A percentile compares a stretch with the other conserved stretches of the same genome.
phyloP scores from a whole-genome alignment of 2,329 filamentous ascomycete genomes.

The Tolypocladium album region DNA sequence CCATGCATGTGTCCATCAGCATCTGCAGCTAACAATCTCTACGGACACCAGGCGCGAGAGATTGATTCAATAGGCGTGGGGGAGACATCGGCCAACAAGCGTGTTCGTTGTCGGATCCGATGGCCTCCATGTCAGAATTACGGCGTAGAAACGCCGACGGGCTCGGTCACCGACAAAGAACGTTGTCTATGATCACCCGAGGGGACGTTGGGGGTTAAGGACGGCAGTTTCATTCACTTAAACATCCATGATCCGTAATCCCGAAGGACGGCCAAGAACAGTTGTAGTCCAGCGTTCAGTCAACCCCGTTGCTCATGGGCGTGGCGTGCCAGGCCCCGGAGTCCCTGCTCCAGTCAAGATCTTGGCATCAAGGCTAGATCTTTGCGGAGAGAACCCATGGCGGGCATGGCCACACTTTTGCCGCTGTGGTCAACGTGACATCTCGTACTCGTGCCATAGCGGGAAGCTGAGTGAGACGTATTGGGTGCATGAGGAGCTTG shows the following conservation, averaged over 20 bases:
- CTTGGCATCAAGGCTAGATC: not conserved
- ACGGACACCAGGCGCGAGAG: not conserved
- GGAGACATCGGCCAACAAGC: not conserved
- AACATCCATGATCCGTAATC: too few species aligned
- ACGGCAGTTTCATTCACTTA: not conserved
- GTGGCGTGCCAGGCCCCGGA: not conserved
- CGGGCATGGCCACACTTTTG: not conserved
- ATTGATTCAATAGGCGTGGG: too few species aligned
- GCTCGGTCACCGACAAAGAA: not conserved
- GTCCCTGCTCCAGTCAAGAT: not conserved
- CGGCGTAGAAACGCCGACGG: not conserved
- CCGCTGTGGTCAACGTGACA: not conserved
- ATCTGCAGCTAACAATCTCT: not conserved
- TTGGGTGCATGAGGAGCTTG: not conserved
- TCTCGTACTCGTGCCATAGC: not conserved
- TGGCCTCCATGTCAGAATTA: not conserved
- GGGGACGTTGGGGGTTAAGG: not conserved
- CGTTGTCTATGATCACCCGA: too few species aligned
- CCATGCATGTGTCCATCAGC: not conserved
- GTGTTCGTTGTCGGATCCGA: not conserved
- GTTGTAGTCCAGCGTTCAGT: not conserved
- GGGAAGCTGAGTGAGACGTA: not conserved
- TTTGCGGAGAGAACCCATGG: too few species aligned
- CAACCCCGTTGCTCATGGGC: too few species aligned
- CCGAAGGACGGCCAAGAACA: not conserved